phyloP scores from a whole-genome alignment of 2,329 filamentous ascomycete species.

The Epicoccum nigrum region DNA sequence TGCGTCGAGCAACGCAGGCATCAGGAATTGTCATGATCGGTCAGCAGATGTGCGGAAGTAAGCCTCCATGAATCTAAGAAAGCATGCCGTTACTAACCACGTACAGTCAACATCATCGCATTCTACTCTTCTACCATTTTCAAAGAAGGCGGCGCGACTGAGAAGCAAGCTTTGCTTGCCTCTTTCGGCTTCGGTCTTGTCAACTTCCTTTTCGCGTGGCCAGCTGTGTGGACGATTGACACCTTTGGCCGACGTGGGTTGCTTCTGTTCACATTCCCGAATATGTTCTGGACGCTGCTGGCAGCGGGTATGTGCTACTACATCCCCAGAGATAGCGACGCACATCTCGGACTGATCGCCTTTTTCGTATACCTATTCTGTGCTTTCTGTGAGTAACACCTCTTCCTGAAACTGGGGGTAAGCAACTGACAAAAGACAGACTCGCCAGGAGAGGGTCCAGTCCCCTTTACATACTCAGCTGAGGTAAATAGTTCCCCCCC shows the following conservation, averaged over 20 bases:
- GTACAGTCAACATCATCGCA: slow-evolving; percentile 52
- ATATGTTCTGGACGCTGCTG: slow-evolving; percentile 57
- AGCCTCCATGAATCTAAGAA: not conserved
- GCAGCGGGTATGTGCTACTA: slow-evolving; percentile 59
- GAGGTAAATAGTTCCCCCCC: slow-evolving; percentile 59
- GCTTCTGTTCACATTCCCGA: slow-evolving; percentile 56
- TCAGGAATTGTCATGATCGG: slow-evolving; percentile 79
- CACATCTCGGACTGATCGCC: slow-evolving; percentile 58
- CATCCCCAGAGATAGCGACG: slow-evolving; percentile 50
- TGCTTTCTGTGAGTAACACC: too few relatives aligned
- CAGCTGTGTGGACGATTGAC: slow-evolving; percentile 63
- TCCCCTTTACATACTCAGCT: slow-evolving; percentile 50
- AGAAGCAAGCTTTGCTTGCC: slow-evolving; percentile 55
- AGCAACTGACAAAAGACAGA: too few relatives aligned
- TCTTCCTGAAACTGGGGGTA: too few relatives aligned
- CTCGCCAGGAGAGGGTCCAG: slow-evolving; percentile 55
- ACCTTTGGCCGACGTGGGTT: slow-evolving; percentile 59
- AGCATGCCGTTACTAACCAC: not conserved
- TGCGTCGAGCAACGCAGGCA: slow-evolving; percentile 75
- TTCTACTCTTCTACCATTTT: slow-evolving; percentile 61
- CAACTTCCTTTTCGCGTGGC: slow-evolving; percentile 65
- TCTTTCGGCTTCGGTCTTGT: slow-evolving; percentile 65
- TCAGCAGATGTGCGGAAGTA: slow-evolving; percentile 63
- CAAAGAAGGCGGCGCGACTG: slow-evolving; percentile 52
- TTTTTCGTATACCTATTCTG: slow-evolving; percentile 65